Evolutionary conservation across 2,329 filamentous ascomycete genomes (phyloP).

Genomic region (Alternaria gaisen): DNA sequence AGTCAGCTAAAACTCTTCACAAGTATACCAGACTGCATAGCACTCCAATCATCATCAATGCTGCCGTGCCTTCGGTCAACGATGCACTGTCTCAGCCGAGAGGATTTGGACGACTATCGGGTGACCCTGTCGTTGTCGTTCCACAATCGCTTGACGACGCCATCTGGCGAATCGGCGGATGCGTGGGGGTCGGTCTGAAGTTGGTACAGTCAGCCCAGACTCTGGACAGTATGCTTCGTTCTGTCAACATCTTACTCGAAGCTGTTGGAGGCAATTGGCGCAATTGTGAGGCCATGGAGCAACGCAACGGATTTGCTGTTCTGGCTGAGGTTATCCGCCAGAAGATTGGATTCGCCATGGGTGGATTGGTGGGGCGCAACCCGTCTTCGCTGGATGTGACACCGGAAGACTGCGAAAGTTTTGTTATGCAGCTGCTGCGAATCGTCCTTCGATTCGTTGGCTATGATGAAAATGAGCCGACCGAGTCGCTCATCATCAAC

Average conservation of each 20-base stretch:
- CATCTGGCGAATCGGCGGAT: conserved; percentile 91
- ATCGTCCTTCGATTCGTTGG: conserved; percentile 87
- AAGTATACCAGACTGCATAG: conserved; percentile 76
- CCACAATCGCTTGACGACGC: conserved; percentile 91
- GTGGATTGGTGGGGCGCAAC: conserved; percentile 60
- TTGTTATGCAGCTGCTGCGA: conserved; percentile 71
- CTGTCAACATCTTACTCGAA: conserved; percentile 84
- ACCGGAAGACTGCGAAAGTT: conserved; percentile 57
- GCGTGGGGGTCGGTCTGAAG: conserved; percentile 83
- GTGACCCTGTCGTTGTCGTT: conserved; percentile 80
- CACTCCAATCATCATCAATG: conserved; percentile 85
- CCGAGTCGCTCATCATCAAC: conserved; percentile 93
- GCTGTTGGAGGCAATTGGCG: conserved; percentile 92
- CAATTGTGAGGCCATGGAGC: conserved; percentile 98
- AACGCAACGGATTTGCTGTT: conserved; percentile 91
- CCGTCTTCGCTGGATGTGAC: conserved; percentile 46
- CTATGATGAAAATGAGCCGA: conserved; percentile 79
- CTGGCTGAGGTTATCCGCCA: conserved; percentile 83
- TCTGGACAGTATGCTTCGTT: conserved; percentile 74
- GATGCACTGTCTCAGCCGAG: conserved; percentile 84
- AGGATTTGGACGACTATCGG: conserved; percentile 83
- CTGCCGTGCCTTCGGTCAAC: conserved; percentile 84
- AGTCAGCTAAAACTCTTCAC: conserved; percentile 72
- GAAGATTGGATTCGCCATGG: conserved; percentile 70
- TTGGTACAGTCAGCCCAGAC: conserved; percentile 80